Evolutionary conservation across 1,284 basidiomycete species (phyloP).

Genomic region (Tilletia indica): DNA sequence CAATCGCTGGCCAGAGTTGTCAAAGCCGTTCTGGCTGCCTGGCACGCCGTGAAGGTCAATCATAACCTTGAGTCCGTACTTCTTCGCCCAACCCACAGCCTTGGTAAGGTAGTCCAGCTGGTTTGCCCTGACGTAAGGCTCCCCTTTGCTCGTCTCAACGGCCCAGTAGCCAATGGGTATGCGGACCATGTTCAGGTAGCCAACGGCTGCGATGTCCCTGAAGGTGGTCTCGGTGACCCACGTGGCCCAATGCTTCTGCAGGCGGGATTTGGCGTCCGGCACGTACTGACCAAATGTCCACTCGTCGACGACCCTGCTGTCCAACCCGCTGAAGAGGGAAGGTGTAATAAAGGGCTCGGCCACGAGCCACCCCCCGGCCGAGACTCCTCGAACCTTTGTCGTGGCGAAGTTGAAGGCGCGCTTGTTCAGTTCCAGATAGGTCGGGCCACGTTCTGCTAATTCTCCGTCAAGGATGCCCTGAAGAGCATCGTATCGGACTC

Average conservation of each 20-base stretch:
- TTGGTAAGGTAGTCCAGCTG: constrained; percentile 62
- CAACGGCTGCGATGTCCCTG: constrained; percentile 69
- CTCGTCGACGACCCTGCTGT: constrained; percentile 67
- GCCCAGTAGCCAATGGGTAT: constrained; percentile 91
- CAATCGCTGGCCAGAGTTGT: constrained; percentile 62
- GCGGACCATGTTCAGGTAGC: constrained; percentile 62
- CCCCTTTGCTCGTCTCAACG: constrained; percentile 73
- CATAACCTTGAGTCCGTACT: constrained; percentile 75
- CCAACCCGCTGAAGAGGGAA: constrained; percentile 60
- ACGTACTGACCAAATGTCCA: constrained; percentile 77
- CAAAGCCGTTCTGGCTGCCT: constrained; percentile 63
- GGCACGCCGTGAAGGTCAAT: constrained; percentile 66
- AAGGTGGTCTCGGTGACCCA: constrained; percentile 80
- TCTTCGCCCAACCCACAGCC: constrained; percentile 75
- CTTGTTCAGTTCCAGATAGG: not conserved
- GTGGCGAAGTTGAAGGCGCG: constrained; percentile 54
- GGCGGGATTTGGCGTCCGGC: constrained; percentile 52
- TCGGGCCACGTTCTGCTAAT: not conserved
- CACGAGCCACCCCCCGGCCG: constrained; percentile 55
- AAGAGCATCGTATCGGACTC: not conserved
- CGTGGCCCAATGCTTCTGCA: constrained; percentile 69
- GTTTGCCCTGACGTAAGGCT: constrained; percentile 81
- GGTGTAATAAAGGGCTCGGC: constrained; percentile 50
- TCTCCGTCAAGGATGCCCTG: not conserved
- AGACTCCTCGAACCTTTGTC: constrained; percentile 34